phyloP scores from a whole-genome alignment of 2,329 filamentous ascomycete genomes.

The Exserohilum rostratum region DNA sequence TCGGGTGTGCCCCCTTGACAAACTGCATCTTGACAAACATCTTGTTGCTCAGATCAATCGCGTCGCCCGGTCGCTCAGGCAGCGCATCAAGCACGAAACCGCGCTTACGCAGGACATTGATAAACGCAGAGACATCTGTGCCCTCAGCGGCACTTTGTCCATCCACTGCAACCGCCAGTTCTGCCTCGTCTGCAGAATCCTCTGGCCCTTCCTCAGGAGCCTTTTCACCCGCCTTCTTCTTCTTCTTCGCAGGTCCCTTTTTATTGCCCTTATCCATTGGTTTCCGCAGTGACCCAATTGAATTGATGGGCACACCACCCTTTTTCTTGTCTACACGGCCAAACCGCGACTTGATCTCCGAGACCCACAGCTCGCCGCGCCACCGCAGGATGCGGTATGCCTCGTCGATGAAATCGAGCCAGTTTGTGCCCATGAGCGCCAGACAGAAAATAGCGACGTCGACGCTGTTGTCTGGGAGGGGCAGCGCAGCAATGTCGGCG shows the following conservation, averaged over 20 bases:
- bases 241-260: slow-evolving; percentile 20
- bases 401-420: slow-evolving; percentile 95
- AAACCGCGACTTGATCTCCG: slow-evolving; percentile 95
- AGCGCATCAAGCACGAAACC: slow-evolving; percentile 76
- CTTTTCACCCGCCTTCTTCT: slow-evolving; percentile 52
- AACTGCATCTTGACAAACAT: slow-evolving; percentile 99
- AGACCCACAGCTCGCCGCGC: slow-evolving; percentile 96
- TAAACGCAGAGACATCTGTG: slow-evolving; percentile 86
- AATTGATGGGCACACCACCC: slow-evolving; percentile 61
- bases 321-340: slow-evolving; percentile 62
- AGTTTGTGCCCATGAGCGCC: slow-evolving; percentile 98
- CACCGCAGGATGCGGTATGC: slow-evolving; percentile 89
- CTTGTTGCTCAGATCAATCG: slow-evolving; percentile 85
- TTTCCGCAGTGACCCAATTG: slow-evolving; percentile 62
- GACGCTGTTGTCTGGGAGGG: slow-evolving; percentile 73
- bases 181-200: slow-evolving; percentile 62
- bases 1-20: slow-evolving; percentile 77
- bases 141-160: slow-evolving; percentile 69
- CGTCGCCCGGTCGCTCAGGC: slow-evolving; percentile 61
- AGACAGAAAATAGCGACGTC: slow-evolving; percentile 95
- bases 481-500: slow-evolving; percentile 86
- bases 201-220: slow-evolving; percentile 57
- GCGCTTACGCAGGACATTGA: slow-evolving; percentile 78
- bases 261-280: slow-evolving; percentile 29
- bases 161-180: slow-evolving; percentile 69